phyloP scores from a whole-genome alignment of 75 land plant genomes.

The Sequoia sempervirens region DNA sequence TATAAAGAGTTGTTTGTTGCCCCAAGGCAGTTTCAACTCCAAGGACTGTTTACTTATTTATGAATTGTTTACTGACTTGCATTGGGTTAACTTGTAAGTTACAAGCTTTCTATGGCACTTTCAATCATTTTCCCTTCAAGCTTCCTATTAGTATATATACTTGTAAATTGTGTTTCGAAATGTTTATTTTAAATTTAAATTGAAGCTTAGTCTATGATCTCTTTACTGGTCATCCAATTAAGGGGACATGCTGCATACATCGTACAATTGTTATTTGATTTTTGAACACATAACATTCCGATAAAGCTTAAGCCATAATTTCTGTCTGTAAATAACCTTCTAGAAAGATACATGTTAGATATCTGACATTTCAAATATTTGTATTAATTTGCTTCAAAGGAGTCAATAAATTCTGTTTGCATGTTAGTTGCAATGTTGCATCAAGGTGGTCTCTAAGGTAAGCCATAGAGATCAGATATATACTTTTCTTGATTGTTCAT shows the following conservation, averaged over 20 bases:
- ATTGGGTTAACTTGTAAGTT: not conserved
- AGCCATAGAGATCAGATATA: not conserved
- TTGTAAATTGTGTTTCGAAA: not conserved
- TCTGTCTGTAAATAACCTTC: not conserved
- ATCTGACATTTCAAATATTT: not conserved
- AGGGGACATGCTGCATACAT: not conserved
- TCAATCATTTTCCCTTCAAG: not conserved
- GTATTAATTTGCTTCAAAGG: not conserved
- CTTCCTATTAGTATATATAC: not conserved
- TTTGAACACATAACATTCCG: not conserved
- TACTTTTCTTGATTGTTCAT: not conserved
- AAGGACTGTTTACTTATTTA: not conserved
- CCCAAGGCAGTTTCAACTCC: not conserved
- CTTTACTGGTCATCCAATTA: not conserved
- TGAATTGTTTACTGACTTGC: not conserved
- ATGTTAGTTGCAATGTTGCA: not conserved
- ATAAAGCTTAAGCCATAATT: not conserved
- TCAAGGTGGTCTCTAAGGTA: not conserved
- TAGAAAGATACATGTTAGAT: not conserved
- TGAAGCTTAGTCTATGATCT: not conserved
- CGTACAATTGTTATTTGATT: not conserved
- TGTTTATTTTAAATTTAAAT: not conserved
- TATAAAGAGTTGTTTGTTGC: not conserved
- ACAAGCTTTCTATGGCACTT: not conserved
- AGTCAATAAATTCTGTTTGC: not conserved